These are phyloP conservation scores for Cnidoscolus chayamansa DNA, from an alignment of 441 rosid species.

Conservation along the genomic window DNA sequence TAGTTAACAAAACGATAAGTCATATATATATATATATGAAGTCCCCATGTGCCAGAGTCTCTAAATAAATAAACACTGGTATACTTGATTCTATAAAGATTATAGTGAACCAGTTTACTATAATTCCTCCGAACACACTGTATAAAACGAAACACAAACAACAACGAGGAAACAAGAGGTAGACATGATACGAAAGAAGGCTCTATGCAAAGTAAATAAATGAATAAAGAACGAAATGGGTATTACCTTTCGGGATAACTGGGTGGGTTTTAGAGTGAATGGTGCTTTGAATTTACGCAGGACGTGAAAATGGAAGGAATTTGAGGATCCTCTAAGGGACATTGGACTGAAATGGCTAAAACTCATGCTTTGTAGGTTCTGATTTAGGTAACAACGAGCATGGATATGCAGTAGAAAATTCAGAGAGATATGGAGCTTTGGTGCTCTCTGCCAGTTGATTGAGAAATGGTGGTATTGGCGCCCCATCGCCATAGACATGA, in stretches of 20 bases:
- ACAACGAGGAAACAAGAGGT: conserved; percentile 9
- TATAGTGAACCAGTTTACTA: background rate
- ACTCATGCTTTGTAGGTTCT: conserved; percentile 34
- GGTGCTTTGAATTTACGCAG: conserved; percentile 32
- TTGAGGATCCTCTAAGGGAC: conserved; percentile 34
- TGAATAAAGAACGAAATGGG: background rate
- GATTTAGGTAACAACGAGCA: conserved; percentile 5
- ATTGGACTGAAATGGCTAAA: conserved; percentile 31
- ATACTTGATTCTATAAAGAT: background rate
- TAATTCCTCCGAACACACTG: background rate
- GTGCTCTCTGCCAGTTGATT: background rate
- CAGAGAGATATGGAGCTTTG: background rate
- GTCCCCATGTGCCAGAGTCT: background rate
- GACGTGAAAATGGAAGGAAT: conserved; percentile 27
- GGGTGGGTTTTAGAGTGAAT: conserved; percentile 16
- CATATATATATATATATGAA: too few relatives aligned
- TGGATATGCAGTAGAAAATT: background rate
- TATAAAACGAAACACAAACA: background rate
- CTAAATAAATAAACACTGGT: background rate
- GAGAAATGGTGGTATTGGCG: conserved; percentile 4
- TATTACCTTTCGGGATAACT: conserved; percentile 29
- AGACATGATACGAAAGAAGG: background rate
- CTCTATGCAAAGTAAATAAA: background rate
- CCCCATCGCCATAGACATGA: conserved; percentile 3
- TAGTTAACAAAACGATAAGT: background rate